Evolutionary conservation across 805 yeast genomes (phyloP), one percentile per base, ranked within the genome.

Genomic region (Pichia manshurica): DNA sequence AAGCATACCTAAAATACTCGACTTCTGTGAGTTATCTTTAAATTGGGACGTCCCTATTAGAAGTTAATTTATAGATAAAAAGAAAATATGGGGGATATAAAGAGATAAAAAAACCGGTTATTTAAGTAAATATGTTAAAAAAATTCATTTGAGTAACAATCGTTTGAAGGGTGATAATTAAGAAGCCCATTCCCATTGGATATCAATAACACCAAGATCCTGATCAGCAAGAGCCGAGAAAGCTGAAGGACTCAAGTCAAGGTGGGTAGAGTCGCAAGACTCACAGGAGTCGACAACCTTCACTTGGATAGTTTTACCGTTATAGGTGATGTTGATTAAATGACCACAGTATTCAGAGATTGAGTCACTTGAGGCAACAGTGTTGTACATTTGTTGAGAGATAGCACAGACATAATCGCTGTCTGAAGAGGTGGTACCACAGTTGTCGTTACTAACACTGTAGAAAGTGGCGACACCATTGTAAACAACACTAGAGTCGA

Each of bases 201-300:
- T 65, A 17, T 70, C 59, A 46, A 76, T 65, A 52, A 73, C 73
- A 35, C 81, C 81, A 51, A 72, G 65, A 42, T 50, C 64, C 49
- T 62, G 54, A 55, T 70, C 74, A 15, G 80, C 81, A 46, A 78
- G 61, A 47, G 68, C 51, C 7, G 57, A 36, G 51, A 78, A 78
- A 4, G 82, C 82, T 39, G 70, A 45, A n/a, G 80, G 79, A 12
- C 81, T 74, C 45, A 78, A 70, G 57, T 78, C 82, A 47, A 78
- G 66, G 55, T 74, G 78, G 46, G 64, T 47, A 21, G 65, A 64
- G 34, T 62, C 53, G 53, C 82, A 78, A 1, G 74, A 78, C 38
- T 58, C 74, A 59, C 82, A 78, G 17, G 77, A 63, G 59, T 78
- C 82, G 20, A 73, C 79, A 40, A 77, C 80, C 28, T 70, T 72